Evolutionary conservation across 306 rosid genomes (phyloP), one percentile per base, ranked within the genome.

Genomic region (Trifolium fragiferum): DNA sequence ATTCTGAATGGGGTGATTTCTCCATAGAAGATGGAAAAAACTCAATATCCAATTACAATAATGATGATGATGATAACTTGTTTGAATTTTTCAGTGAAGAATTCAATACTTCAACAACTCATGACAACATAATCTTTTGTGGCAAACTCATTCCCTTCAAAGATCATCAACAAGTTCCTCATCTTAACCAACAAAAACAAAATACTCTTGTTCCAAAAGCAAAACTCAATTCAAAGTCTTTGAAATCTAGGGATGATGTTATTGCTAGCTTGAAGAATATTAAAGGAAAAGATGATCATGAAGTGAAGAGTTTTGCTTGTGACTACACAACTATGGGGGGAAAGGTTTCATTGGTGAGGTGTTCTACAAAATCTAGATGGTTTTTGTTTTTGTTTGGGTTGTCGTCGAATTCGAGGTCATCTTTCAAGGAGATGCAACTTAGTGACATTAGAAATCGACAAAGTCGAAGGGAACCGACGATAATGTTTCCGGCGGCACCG

Each of bases 71-170:
- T 8, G 82, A 86, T 74, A 82, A 86, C 1, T 85, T 88, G 80
- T 93, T 93, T 19, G 98, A 87, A 80, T 93, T 93, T 73, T 79
- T 81, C 73, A 88, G 94, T 19, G 89, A 85, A 64, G 89, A 91
- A 14, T 85, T 86, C 78, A 60, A 82, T 1, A 71, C 88, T 41
- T 40, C 96, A 19, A 4, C 81, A 8, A 44, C 61, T 2, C 63
- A 81, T 2, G 83, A 78, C 14, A 73, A 84, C 62, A 83, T 93
- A 37, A 81, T 93, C 80, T 93, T 93, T 46, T 93, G 98, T 8
- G 98, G 98, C 4, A 93, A 89, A 70, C 80, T 89, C 77, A 93
- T 93, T 35, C 86, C 90, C 15, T 81, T 72, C 84, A 84, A 63
- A 65, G 90, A 80, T 23, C 66, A 75, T 8, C 58, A 75, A 21